Base-by-base conservation (phyloP, 352 stramenopile genomes). In the Globisporangium paroecandrum region DNA sequence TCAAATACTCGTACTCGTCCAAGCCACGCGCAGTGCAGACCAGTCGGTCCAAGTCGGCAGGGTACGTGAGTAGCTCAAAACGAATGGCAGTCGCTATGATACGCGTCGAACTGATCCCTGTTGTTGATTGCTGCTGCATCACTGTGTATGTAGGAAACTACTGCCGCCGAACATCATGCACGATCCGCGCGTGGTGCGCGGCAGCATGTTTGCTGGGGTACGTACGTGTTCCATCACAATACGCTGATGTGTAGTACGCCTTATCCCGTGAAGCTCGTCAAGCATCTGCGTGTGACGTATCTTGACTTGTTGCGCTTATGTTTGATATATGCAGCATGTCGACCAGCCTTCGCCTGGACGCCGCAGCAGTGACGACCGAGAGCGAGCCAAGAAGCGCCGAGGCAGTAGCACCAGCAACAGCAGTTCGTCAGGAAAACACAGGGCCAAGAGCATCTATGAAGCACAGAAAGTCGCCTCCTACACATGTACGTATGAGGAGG, bases 1-100 rank as follows among this genome's bases (percentile, higher is more conserved):
- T 90, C 73, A 81, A 82, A 64, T 92, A 94, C 71, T 92, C 84
- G 69, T 92, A 92, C 69, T 75, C 79, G 68, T 79, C 84, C 69
- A 94, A 92, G 73, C 85, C 85, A 10, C 79, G 84, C 1, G 74
- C 85, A 2, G 84, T 94, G 65, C 82, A 89, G 69, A 90, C 73
- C 20, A 88, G 65, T 69, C 77, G 85, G 9, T 34, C 72, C n/a
- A 93, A 91, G 66, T 62, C 63, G 51, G 58, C 69, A 87, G 69
- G 69, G 25, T 27, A 25, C 41, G 36, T 22, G 20, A 51, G 13
- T 4, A 22, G 2, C 8, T 34, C 38, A 47, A 43, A 15, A 43
- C 36, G 36, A 43, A 8, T 69, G 34, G 55, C 32, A 13, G 24
- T 56, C 32, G 4, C 22, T 27, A 38, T 58, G 41, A 32, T 70